These are phyloP conservation scores for Puccinia hordei DNA, from an alignment of 1,284 basidiomycete genomes.

Conservation along the genomic window DNA sequence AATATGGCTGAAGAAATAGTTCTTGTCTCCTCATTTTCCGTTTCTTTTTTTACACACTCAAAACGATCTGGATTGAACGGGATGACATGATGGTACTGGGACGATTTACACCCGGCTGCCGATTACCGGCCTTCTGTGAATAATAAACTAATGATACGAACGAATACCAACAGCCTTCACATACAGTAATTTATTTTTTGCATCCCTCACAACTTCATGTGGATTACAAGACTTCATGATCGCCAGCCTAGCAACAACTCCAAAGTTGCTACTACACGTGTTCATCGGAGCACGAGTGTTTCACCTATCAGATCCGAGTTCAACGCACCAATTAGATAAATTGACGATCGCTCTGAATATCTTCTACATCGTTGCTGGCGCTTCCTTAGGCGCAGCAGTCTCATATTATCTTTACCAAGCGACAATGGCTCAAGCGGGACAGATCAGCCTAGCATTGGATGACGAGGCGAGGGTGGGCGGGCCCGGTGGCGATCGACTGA, in stretches of 20 bases:
- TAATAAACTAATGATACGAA: not conserved
- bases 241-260: conserved; percentile 35
- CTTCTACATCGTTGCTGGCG: conserved; percentile 35
- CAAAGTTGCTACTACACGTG: conserved; percentile 44
- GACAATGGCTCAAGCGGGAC: conserved; percentile 45
- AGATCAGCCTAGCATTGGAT: conserved; percentile 35
- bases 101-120: not conserved
- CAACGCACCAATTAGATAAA: conserved; percentile 9
- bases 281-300: conserved; percentile 46
- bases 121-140: not conserved
- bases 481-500: not conserved
- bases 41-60: not conserved
- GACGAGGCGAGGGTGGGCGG: conserved; percentile 16
- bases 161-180: conserved; percentile 29
- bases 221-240: conserved; percentile 36
- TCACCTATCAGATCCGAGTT: conserved; percentile 35
- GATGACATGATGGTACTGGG: not conserved
- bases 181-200: conserved; percentile 48
- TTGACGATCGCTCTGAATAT: conserved; percentile 39
- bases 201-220: conserved; percentile 49
- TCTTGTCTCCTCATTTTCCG: not conserved
- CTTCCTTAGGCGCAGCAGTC: not conserved
- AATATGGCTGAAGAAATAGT: not conserved
- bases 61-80: not conserved
- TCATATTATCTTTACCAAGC: conserved; percentile 44